Percentiles rank a stretch among this genome's conserved stretches.
Evolutionary conservation across 2,329 filamentous ascomycete genomes (phyloP).

Genomic region (Pseudogymnoascus sp.): DNA sequence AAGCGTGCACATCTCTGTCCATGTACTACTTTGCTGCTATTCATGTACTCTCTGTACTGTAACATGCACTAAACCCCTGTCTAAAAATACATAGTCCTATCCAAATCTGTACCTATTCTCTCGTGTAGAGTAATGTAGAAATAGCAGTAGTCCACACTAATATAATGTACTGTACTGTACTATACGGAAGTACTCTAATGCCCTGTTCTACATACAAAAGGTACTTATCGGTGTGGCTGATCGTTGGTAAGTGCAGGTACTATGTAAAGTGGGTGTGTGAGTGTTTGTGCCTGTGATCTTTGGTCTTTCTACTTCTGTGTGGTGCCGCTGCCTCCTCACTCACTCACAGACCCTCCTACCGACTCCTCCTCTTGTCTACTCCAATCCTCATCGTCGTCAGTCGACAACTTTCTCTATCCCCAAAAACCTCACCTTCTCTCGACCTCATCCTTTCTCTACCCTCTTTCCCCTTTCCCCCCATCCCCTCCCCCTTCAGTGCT

Average conservation of each 20-base stretch:
- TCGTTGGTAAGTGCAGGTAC: not conserved
- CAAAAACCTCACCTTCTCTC: conserved; percentile 22
- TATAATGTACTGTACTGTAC: not conserved
- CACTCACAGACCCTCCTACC: conserved; percentile 4
- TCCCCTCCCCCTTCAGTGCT: conserved; percentile 24
- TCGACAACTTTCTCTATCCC: not conserved
- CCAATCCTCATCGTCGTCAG: conserved; percentile 21
- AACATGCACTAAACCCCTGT: conserved; percentile 1
- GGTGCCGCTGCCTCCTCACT: conserved; percentile 24
- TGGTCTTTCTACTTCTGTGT: not conserved
- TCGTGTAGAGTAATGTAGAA: not conserved
- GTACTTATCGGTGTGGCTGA: not conserved
- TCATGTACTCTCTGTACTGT: not conserved
- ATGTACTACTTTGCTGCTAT: not conserved
- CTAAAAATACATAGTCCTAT: not conserved
- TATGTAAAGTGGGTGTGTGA: not conserved
- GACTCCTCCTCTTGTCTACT: conserved; percentile 9
- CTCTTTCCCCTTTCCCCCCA: conserved; percentile 23
- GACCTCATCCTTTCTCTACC: conserved; percentile 27
- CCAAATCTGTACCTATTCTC: not conserved
- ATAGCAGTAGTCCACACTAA: not conserved
- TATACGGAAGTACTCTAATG: not conserved
- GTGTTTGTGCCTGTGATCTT: conserved; percentile 6
- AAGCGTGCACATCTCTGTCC: not conserved
- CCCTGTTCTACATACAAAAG: not conserved